Base-by-base conservation (phyloP, 768 basidiomycete genomes). In the Psilocybe cyanescens region DNA sequence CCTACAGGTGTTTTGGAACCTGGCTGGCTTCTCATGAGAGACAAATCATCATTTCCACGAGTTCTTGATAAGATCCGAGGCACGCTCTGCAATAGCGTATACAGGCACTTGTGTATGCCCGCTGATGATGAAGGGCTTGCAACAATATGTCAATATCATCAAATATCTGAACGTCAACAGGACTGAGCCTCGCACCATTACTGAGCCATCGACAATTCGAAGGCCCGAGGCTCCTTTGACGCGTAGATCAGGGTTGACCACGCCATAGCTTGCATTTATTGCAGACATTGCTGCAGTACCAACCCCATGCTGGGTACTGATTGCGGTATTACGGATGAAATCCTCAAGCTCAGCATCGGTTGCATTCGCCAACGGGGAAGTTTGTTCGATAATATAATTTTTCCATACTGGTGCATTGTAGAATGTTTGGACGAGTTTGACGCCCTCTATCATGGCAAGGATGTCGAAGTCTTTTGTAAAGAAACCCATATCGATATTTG, bases 391-490 rank as follows among this genome's bases (percentile, higher is more conserved):
- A 17, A 48, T 57, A 35, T 57, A 57, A 33, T 48, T 48, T 17
- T 57, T 57, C 56, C 56, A 57, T 11, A 45, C 19, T 19, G 56
- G 31, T 11, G 47, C 30, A 0, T n/a, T 33, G 45, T 33, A 57
- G 31, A 57, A 48, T 3, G 29, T 28, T 48, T 57, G 46, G 14
- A 28, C 35, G 1, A 48, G 16, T 17, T 57, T 57, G 46, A 57
- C 33, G 14, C 31, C 56, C 46, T 48, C 31, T 2, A 57, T 16
- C 56, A 57, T 49, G 30, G 47, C 47, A 19, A 48, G 56, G 24
- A 57, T 31, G n/a, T 57, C 56, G 30, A 57, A 31, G 8, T 33
- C 31, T n/a, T 49, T 33, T 1, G 56, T 57, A 31, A 57, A 33
- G 45, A 57, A 37, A 2, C 56, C 56, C 1, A 30, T 28, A 19